A percentile compares a stretch with the other conserved stretches of the same genome.
Evolutionary conservation across 2,329 filamentous ascomycete genomes (phyloP).

Genomic region (Monosporascus sp.): DNA sequence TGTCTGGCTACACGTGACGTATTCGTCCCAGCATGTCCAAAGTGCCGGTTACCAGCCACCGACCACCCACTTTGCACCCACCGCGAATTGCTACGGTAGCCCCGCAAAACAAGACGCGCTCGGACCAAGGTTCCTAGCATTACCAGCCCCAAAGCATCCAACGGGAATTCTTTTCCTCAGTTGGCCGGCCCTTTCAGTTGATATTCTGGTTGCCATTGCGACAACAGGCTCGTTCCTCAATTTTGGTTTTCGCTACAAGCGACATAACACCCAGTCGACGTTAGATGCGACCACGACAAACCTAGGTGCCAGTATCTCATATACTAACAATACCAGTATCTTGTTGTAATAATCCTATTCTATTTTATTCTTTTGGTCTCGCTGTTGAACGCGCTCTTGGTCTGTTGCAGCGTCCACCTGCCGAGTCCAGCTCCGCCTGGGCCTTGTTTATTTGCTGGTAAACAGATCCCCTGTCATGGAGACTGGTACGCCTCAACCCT

Average conservation of each 20-base stretch:
- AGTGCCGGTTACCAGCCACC: no score
- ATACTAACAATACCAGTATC: neutral
- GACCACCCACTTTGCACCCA: neutral
- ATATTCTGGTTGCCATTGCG: neutral
- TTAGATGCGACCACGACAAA: neutral
- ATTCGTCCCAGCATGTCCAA: neutral
- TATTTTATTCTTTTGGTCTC: neutral
- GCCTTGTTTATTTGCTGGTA: constrained; percentile 14
- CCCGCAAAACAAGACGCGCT: neutral
- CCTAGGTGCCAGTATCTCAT: neutral
- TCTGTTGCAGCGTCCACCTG: constrained; percentile 2
- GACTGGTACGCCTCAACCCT: constrained; percentile 14
- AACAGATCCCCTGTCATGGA: constrained; percentile 24
- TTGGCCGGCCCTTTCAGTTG: neutral
- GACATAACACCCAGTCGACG: neutral
- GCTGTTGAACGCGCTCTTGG: neutral
- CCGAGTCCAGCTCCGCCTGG: neutral
- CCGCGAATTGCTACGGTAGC: neutral
- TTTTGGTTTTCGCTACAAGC: neutral
- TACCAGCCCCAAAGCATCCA: neutral
- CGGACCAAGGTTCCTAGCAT: neutral
- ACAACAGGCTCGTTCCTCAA: neutral
- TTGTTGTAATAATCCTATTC: neutral
- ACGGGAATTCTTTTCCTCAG: neutral
- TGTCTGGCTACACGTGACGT: no score